Conservation (phyloP, 768 basidiomycete species). For the Auriculariales sp. region DNA sequence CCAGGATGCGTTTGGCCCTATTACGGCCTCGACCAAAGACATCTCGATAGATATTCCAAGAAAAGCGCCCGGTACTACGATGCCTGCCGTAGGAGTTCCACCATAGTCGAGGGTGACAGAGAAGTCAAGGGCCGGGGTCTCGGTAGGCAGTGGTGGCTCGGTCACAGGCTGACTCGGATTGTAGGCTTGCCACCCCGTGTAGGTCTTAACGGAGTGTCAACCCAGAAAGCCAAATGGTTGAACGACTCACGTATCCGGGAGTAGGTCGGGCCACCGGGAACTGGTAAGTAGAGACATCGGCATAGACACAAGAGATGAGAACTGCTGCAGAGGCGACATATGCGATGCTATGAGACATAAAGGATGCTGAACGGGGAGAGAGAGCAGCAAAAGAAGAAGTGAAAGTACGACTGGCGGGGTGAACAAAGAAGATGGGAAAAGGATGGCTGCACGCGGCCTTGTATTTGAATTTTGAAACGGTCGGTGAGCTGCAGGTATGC, state of each 20-base stretch:
- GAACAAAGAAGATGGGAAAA: too few species aligned
- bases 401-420: too few species aligned
- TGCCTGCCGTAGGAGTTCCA: neutral
- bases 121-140: neutral
- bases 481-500: too few species aligned
- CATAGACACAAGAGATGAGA: neutral
- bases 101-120: neutral
- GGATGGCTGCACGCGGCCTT: too few species aligned
- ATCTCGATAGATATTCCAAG: conserved; percentile 66
- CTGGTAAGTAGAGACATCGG: neutral
- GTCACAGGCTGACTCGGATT: neutral
- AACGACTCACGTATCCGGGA: neutral
- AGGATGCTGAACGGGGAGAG: too few species aligned
- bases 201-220: neutral
- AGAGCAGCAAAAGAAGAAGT: too few species aligned
- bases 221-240: neutral
- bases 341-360: too few species aligned
- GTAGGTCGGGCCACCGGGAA: neutral
- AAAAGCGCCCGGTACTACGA: conserved; percentile 18
- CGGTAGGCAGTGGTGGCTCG: neutral
- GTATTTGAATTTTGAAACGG: too few species aligned
- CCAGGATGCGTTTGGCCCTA: conserved; percentile 17
- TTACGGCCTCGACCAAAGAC: conserved; percentile 50
- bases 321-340: too few species aligned
- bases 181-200: neutral